Evolutionary conservation across 208 protist genomes (phyloP).

Genomic region (Tetramitus jugosus): DNA sequence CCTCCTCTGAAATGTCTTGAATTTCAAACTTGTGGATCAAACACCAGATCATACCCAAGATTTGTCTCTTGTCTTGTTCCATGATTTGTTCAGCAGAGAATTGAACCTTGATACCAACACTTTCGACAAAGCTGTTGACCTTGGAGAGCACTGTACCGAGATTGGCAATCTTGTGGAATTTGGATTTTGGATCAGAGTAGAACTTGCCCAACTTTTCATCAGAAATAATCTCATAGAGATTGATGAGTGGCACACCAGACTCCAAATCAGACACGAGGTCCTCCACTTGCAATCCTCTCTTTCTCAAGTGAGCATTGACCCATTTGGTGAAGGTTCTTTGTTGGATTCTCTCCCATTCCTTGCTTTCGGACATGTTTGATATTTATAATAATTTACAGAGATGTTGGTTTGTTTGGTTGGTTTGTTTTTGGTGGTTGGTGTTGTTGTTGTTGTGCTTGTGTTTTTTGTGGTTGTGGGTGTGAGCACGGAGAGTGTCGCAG

Average conservation of each 20-base stretch:
- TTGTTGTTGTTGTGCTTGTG: too few relatives aligned
- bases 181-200: slow-evolving; percentile 30
- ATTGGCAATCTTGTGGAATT: slow-evolving; percentile 41
- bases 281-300: slow-evolving; percentile 30
- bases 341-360: slow-evolving; percentile 19
- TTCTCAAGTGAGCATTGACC: slow-evolving; percentile 41
- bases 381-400: not conserved
- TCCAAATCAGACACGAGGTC: slow-evolving; percentile 37
- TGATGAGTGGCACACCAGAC: slow-evolving; percentile 35
- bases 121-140: slow-evolving; percentile 25
- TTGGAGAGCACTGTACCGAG: slow-evolving; percentile 30
- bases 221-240: slow-evolving; percentile 37
- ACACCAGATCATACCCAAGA: slow-evolving; percentile 49
- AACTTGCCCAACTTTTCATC: slow-evolving; percentile 28
- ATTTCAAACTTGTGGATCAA: slow-evolving; percentile 47
- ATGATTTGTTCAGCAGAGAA: slow-evolving; percentile 33
- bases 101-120: slow-evolving; percentile 21
- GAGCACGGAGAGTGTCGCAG: too few relatives aligned
- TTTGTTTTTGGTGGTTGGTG: too few relatives aligned
- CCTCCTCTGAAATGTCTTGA: slow-evolving; percentile 43
- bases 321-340: slow-evolving; percentile 43
- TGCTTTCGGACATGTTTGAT: not conserved
- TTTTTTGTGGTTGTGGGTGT: too few relatives aligned
- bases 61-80: slow-evolving; percentile 38
- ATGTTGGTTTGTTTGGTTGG: not conserved